Evolutionary conservation across 257 asterid species (phyloP), one percentile per base, ranked within the genome.

Genomic region (Henckelia pumila): DNA sequence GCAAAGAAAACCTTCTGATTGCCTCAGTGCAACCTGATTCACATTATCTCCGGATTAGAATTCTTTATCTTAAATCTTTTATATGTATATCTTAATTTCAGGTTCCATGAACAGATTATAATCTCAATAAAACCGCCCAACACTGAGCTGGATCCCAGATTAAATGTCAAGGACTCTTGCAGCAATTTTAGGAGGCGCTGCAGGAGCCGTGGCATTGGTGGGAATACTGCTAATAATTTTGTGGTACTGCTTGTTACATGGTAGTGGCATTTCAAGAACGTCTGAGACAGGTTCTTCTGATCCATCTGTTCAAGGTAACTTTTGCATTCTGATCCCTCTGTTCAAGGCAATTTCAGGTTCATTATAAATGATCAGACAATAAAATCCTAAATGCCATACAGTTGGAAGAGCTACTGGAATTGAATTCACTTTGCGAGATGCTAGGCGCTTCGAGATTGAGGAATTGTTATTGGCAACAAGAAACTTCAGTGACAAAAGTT

Each of bases 101-200:
- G 95, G 80, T 75, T 85, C 84, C 77, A 84, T 81, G 88, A 68
- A 62, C 72, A 71, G 68, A 68, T 52, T 75, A 69, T 62, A 59
- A 69, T 57, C 56, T 57, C 59, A 64, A 61, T 71, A 60, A 67
- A 71, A 69, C 56, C 29, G 66, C 70, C 72, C 76, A 62, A 67
- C 77, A 24, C 71, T 81, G 76, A 81, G 74, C 82, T 82, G 84
- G 85, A 79, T 82, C 77, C 82, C 82, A 50, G 80, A 76, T 84
- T 88, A 85, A 83, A 90, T 91, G 97, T 91, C 97, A 80, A 82
- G 75, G 88, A 79, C 96, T 86, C 95, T 86, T 91, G 97, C 96
- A 85, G 95, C 89, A 79, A 86, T 91, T 74, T 23, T 88, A 69
- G 97, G 96, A 75, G 95, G 95, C 79, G 97, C 93, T 91, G 97